These are phyloP conservation scores for Coprinellus micaceus DNA, from an alignment of 768 basidiomycete genomes.

Conservation along the genomic window DNA sequence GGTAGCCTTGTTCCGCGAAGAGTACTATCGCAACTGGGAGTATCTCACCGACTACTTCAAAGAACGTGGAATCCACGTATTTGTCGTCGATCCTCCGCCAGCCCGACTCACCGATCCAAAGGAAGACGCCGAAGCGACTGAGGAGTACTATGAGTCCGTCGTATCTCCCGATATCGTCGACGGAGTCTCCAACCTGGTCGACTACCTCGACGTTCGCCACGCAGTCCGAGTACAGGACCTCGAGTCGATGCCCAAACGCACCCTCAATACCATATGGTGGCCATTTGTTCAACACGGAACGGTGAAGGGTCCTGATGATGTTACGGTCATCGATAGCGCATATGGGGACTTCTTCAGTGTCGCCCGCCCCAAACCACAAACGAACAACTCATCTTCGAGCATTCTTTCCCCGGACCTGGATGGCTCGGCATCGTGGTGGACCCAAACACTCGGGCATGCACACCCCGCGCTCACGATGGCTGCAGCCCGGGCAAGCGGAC, in stretches of 20 bases:
- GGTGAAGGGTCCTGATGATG: conserved; percentile 62
- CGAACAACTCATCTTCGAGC: conserved; percentile 11
- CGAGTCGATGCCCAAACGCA: conserved; percentile 72
- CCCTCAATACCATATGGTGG: conserved; percentile 88
- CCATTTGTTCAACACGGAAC: conserved; percentile 92
- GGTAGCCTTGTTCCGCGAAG: conserved; percentile 78
- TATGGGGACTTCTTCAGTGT: conserved; percentile 82
- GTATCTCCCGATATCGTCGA: conserved; percentile 30
- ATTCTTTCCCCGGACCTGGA: conserved; percentile 66
- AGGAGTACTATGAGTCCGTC: conserved; percentile 68
- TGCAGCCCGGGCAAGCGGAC: conserved; percentile 84
- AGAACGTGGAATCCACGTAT: conserved; percentile 59
- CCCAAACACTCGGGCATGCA: conserved; percentile 85
- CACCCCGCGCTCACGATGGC: conserved; percentile 75
- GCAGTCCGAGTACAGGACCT: conserved; percentile 64
- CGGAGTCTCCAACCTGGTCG: conserved; percentile 45
- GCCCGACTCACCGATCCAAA: conserved; percentile 35
- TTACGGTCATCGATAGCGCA: conserved; percentile 91
- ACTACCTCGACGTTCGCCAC: conserved; percentile 64
- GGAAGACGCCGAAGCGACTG: conserved; percentile 51
- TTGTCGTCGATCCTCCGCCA: conserved; percentile 58
- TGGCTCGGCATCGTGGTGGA: conserved; percentile 98
- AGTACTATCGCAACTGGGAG: conserved; percentile 84
- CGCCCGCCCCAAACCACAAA: conserved; percentile 36
- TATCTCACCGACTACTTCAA: conserved; percentile 79